Evolutionary conservation across 176 grass and related monocot species (phyloP).

Genomic region (Hyparrhenia diplandra): DNA sequence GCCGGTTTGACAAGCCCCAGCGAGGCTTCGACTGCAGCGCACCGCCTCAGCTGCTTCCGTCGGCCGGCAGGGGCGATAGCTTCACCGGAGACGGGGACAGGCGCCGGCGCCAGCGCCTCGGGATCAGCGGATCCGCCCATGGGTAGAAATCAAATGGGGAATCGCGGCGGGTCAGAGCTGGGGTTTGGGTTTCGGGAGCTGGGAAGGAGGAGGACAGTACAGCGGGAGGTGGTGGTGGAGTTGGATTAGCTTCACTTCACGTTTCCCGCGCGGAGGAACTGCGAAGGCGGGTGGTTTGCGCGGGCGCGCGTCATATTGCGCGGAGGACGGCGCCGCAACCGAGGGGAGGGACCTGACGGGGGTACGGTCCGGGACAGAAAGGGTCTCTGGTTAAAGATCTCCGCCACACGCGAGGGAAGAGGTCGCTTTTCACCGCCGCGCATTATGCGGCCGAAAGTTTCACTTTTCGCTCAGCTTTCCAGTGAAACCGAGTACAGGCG

Average conservation of each 20-base stretch:
- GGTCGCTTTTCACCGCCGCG: too few relatives aligned
- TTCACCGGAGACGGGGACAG: slow-evolving; percentile 30
- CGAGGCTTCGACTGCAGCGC: slow-evolving; percentile 59
- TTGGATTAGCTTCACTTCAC: slow-evolving; percentile 10
- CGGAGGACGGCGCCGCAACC: background rate
- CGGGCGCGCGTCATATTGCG: background rate
- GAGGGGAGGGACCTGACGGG: background rate
- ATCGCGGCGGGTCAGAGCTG: background rate
- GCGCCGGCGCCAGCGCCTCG: slow-evolving; percentile 25
- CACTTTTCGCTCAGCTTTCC: too few relatives aligned
- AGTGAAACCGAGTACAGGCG: too few relatives aligned
- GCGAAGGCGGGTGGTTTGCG: slow-evolving; percentile 17
- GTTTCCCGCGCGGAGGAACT: slow-evolving; percentile 38
- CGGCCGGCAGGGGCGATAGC: slow-evolving; percentile 31
- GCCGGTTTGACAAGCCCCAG: slow-evolving; percentile 26
- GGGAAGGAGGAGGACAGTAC: background rate
- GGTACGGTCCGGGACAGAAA: background rate
- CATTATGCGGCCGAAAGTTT: too few relatives aligned
- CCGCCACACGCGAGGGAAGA: too few relatives aligned
- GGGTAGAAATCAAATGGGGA: background rate
- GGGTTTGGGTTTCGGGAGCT: slow-evolving; percentile 28
- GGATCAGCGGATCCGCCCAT: slow-evolving; percentile 43
- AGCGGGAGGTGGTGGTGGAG: slow-evolving; percentile 5
- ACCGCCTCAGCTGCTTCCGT: slow-evolving; percentile 28
- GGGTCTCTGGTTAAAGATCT: background rate